phyloP scores from a whole-genome alignment of 192 early-diverging fungal genomes.

The Dissophora globulifera region DNA sequence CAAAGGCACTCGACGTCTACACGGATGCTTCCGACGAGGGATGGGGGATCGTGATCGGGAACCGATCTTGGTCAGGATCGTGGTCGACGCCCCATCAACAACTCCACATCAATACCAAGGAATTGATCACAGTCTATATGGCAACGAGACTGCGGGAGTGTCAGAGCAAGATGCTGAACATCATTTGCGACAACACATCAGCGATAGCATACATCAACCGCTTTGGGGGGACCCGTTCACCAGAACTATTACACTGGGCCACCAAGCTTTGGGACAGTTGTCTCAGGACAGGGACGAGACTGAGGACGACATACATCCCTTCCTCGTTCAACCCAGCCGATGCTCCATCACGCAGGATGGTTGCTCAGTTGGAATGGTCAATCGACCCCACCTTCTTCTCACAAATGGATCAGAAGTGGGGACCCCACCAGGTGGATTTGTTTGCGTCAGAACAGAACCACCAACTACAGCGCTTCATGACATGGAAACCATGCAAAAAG shows the following conservation, averaged over 20 bases:
- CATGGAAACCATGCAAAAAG: constrained; percentile 16
- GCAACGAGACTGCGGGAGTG: constrained; percentile 4
- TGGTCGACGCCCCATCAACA: not conserved
- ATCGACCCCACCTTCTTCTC: not conserved
- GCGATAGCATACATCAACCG: constrained; percentile 36
- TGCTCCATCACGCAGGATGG: constrained; percentile 9
- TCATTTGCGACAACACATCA: constrained; percentile 22
- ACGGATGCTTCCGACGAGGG: constrained; percentile 28
- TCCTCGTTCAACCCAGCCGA: constrained; percentile 29
- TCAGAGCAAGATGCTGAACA: not conserved
- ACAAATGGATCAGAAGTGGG: not conserved
- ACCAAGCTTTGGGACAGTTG: not conserved
- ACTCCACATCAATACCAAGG: constrained; percentile 12
- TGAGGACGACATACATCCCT: constrained; percentile 6
- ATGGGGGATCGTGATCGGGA: constrained; percentile 23
- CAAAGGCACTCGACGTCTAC: too few relatives aligned
- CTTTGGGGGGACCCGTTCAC: constrained; percentile 22
- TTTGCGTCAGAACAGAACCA: constrained; percentile 13
- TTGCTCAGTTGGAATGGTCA: constrained; percentile 20
- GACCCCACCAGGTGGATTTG: constrained; percentile 17
- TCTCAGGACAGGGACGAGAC: not conserved
- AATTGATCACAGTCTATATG: not conserved
- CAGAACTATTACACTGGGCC: not conserved
- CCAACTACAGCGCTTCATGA: constrained; percentile 11
- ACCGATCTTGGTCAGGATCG: constrained; percentile 4